phyloP scores from a whole-genome alignment of 148 eudicot species.

The Cornus suecica region DNA sequence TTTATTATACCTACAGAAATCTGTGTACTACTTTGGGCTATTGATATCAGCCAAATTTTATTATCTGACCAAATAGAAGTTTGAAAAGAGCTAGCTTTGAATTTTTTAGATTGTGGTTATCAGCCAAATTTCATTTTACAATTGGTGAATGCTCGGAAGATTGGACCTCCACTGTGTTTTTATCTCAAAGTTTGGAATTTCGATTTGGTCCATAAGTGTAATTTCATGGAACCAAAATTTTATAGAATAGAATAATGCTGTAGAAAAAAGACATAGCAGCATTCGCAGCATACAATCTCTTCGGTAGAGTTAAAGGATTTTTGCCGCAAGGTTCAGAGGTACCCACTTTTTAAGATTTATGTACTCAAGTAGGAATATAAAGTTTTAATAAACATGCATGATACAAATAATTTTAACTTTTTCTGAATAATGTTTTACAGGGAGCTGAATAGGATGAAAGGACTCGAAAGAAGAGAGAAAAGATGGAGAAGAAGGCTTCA shows the following conservation, averaged over 20 bases:
- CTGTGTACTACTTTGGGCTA: not conserved
- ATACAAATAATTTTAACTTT: not conserved
- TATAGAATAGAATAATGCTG: too few species aligned
- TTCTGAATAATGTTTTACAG: slow-evolving; percentile 20
- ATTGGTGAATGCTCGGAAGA: not conserved
- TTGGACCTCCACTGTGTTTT: not conserved
- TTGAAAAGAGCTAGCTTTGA: not conserved
- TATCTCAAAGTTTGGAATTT: not conserved
- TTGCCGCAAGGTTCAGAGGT: slow-evolving; percentile 72
- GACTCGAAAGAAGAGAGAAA: slow-evolving; percentile 67
- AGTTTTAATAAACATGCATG: not conserved
- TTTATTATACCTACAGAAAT: not conserved
- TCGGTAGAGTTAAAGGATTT: slow-evolving; percentile 66
- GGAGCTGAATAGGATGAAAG: slow-evolving; percentile 66
- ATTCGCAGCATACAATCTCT: slow-evolving; percentile 63
- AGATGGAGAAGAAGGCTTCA: slow-evolving; percentile 66
- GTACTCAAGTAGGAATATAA: not conserved
- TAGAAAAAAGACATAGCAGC: slow-evolving; percentile 31
- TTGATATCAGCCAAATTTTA: too few species aligned
- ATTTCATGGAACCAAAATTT: too few species aligned
- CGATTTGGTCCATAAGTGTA: not conserved
- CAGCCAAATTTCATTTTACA: not conserved
- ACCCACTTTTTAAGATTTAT: slow-evolving; percentile 7
- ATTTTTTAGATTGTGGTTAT: not conserved
- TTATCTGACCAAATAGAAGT: not conserved